A percentile compares a stretch with the other conserved stretches of the same genome.
Evolutionary conservation across 108 stramenopile genomes (phyloP).

Genomic region (Conticribra guillardii): DNA sequence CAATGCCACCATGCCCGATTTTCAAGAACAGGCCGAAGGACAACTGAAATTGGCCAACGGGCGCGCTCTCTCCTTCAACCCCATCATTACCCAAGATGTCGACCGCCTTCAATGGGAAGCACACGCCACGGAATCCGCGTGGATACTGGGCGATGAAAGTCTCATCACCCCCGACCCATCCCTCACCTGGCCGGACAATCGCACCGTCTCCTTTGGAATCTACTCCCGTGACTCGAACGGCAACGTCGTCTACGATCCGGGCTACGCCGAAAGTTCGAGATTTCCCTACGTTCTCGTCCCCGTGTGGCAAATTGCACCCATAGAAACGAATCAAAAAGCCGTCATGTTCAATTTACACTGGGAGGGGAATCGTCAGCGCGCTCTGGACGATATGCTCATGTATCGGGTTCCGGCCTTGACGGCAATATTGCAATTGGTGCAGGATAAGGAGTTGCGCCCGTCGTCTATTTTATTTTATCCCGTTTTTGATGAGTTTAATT

Average conservation of each 20-base stretch:
- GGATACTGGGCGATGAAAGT: conserved; percentile 20
- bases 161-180: conserved; percentile 20
- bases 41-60: conserved; percentile 39
- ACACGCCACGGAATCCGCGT: conserved; percentile 25
- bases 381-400: conserved; percentile 46
- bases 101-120: conserved; percentile 38
- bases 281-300: conserved; percentile 54
- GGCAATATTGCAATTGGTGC: conserved; percentile 43
- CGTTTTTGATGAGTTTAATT: conserved; percentile 46
- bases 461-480: conserved; percentile 51
- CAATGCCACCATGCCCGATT: conserved; percentile 65
- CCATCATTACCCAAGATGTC: conserved; percentile 54
- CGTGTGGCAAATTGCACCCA: conserved; percentile 69
- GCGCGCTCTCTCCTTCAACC: conserved; percentile 52
- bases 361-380: conserved; percentile 32
- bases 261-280: conserved; percentile 17
- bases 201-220: conserved; percentile 52
- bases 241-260: conserved; percentile 36
- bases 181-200: conserved; percentile 40
- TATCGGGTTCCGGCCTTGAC: conserved; percentile 23
- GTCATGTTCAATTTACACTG: conserved; percentile 66
- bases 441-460: conserved; percentile 28
- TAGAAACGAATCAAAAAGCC: conserved; percentile 42
- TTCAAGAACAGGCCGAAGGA: conserved; percentile 43
- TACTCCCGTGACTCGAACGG: conserved; percentile 32